Percentiles rank a stretch among this genome's conserved stretches.
Conservation (phyloP, 2,329 filamentous ascomycete genomes). For the Achaetomium macrosporum region DNA sequence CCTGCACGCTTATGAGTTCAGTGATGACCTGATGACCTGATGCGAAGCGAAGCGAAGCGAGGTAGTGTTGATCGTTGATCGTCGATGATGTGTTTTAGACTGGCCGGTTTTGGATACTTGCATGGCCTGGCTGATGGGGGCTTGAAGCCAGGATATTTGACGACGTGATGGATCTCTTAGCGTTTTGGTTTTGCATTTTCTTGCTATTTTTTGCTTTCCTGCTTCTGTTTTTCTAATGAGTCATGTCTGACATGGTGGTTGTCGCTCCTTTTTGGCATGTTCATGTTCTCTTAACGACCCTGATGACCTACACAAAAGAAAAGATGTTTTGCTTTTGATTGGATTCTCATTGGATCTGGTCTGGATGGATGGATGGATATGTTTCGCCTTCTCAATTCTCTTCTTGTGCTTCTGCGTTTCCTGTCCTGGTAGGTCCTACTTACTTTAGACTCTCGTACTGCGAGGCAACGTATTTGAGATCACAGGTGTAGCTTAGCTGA, state of each 20-base stretch:
- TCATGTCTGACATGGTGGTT: constrained; percentile 4
- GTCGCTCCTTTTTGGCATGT: not conserved
- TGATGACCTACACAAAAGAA: constrained; percentile 9
- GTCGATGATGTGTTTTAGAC: constrained; percentile 3
- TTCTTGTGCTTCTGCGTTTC: not conserved
- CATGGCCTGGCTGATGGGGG: not conserved
- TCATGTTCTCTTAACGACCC: constrained; percentile 12
- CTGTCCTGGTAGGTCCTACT: not conserved
- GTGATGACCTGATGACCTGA: constrained; percentile 5
- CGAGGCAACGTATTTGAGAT: not conserved
- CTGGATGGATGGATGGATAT: not conserved
- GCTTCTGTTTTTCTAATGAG: constrained; percentile 1
- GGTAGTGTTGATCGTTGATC: not conserved
- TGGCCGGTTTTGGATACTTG: not conserved
- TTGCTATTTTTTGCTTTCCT: not conserved
- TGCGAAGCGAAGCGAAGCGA: not conserved
- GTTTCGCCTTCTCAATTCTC: not conserved
- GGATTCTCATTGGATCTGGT: not conserved
- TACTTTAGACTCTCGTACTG: constrained; percentile 1
- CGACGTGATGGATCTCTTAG: constrained; percentile 5
- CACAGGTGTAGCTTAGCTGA: not conserved
- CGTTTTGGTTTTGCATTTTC: constrained; percentile 2
- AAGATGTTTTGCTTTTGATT: not conserved
- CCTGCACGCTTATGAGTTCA: not conserved
- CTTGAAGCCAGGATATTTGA: not conserved